phyloP scores from a whole-genome alignment of 179 eudicot species.

The Nepenthes alata region DNA sequence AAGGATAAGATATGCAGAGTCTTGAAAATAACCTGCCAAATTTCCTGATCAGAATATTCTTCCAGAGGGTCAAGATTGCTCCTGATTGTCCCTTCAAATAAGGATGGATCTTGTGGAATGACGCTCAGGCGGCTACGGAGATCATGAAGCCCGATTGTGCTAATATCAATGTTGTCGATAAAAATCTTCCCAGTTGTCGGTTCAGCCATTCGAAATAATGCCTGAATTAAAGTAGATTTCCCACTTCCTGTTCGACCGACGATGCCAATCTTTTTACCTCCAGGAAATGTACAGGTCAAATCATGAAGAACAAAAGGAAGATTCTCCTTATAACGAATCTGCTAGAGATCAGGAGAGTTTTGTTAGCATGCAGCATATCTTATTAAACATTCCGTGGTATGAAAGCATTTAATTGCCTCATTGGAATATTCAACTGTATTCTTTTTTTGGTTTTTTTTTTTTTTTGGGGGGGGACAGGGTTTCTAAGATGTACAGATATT shows the following conservation, averaged over 20 bases:
- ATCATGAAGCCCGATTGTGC: conserved; percentile 92
- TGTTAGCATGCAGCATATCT: no score
- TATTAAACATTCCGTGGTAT: no score
- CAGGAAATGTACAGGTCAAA: conserved; percentile 73
- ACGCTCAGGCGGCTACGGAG: conserved; percentile 85
- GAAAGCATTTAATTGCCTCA: no score
- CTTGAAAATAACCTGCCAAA: conserved; percentile 62
- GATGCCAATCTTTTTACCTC: conserved; percentile 87
- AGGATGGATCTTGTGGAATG: conserved; percentile 93
- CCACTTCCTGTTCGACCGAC: conserved; percentile 99
- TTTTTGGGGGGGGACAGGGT: no score
- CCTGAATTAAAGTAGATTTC: conserved; percentile 89
- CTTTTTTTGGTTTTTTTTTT: no score
- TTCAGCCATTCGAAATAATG: conserved; percentile 78
- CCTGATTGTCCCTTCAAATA: conserved; percentile 94
- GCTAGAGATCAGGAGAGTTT: background rate
- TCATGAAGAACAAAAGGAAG: conserved; percentile 89
- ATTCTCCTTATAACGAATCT: conserved; percentile 91
- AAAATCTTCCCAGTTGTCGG: conserved; percentile 76
- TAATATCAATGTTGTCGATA: conserved; percentile 72
- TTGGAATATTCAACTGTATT: no score
- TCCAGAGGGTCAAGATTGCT: conserved; percentile 87
- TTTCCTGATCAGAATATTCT: conserved; percentile 69
- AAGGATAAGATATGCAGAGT: background rate
- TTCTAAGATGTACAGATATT: no score